Base-by-base conservation (phyloP, 1,284 basidiomycete genomes). In the Ustilago curta region DNA sequence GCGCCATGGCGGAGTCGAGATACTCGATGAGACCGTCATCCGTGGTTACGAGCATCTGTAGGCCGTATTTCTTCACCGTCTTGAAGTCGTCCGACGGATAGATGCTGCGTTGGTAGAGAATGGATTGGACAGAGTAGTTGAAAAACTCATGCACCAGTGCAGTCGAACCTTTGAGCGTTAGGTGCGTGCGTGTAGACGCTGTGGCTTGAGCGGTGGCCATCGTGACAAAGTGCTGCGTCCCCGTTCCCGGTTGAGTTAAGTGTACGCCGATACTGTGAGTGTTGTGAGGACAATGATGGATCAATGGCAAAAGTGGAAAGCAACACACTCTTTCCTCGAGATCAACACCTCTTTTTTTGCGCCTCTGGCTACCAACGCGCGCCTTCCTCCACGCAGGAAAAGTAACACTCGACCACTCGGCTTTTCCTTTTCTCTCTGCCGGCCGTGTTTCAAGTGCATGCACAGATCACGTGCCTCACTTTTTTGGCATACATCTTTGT, bases 141-240 rank as follows among this genome's bases (percentile, higher is more conserved):
- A 99, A 98, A 88, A 99, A 98, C 84, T 99, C 97, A 16, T 94
- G 96, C 60, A 99, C 95, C n/a, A 98, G 89, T 48, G 91, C 90
- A 0, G 94, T 94, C 0, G 94, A 97, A 0, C 97, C 97, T 84
- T 97, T 96, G 85, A 99, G 91, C 1, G 94, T 95, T 14, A 84
- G 73, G 40, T 84, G 83, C 43, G 81, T 81, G 11, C 78, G 71
- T 14, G 78, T 77, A 12, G 78, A 65, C 19, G 83, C 77, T n/a
- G 58, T 53, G 3, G 78, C 68, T 56, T 81, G 80, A 4, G 76
- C 72, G 9, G 73, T 77, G n/a, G 71, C 71, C 70, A 73, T 73
- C 2, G 3, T 56, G 32, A 23, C 23, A 19, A n/a, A 9, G 48
- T 40, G 12, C 16, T 16, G 3, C 18, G 3, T 12, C 16, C 37